Conservation (phyloP, 2,329 filamentous ascomycete species). For the Sporothrix pseudoabietina region DNA sequence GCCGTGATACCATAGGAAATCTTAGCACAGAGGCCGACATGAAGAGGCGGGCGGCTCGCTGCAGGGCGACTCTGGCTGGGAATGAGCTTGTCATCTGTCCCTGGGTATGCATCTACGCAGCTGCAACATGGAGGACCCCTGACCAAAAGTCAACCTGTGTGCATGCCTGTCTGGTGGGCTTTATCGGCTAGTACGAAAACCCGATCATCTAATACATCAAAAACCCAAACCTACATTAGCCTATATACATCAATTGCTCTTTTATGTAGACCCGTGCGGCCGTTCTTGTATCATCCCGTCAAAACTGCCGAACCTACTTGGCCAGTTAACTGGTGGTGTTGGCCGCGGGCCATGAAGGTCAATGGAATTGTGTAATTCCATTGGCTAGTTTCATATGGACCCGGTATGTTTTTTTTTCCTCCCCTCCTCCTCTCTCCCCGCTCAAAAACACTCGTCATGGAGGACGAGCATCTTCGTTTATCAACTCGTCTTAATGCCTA, state of each 20-base stretch:
- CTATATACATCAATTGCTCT: neutral
- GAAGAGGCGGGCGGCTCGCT: constrained; percentile 5
- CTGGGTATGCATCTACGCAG: neutral
- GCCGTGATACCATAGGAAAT: neutral
- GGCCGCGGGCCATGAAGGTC: neutral
- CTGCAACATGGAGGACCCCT: neutral
- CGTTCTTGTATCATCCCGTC: neutral
- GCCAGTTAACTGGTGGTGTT: neutral
- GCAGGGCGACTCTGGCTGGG: neutral
- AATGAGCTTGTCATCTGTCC: neutral
- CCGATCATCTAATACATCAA: neutral
- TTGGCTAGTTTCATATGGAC: neutral
- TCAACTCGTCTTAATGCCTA: no score
- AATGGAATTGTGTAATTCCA: neutral
- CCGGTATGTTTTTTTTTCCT: neutral
- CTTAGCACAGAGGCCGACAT: neutral
- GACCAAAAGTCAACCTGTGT: neutral
- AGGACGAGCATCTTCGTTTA: no score
- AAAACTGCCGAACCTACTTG: neutral
- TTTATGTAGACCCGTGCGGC: neutral
- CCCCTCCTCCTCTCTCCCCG: no score
- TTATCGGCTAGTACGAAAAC: neutral
- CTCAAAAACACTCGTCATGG: no score
- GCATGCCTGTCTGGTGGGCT: neutral
- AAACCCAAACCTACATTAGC: no score